These are phyloP conservation scores for Taiwanofungus camphoratus DNA, from an alignment of 1,284 basidiomycete genomes.

Conservation along the genomic window DNA sequence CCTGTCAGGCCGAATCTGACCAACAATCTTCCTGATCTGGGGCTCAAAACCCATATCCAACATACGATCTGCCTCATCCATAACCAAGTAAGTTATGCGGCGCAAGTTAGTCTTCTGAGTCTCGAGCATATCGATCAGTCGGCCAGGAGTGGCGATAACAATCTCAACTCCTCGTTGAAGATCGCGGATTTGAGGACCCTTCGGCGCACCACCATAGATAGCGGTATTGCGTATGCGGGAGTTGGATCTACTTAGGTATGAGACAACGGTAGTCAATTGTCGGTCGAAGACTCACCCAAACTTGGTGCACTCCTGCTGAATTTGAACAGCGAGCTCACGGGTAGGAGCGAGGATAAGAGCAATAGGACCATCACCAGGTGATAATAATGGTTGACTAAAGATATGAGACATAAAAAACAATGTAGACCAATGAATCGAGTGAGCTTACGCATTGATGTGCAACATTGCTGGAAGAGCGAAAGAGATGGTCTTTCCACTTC, in stretches of 20 bases:
- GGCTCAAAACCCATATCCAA: slow-evolving; percentile 99
- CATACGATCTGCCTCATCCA: slow-evolving; percentile 99
- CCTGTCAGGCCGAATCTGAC: slow-evolving; percentile 94
- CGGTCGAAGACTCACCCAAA: slow-evolving; percentile 62
- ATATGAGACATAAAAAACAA: slow-evolving; percentile 4
- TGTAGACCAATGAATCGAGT: not conserved
- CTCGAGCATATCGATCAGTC: slow-evolving; percentile 94
- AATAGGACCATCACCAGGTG: slow-evolving; percentile 95
- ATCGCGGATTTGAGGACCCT: slow-evolving; percentile 97
- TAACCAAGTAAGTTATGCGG: slow-evolving; percentile 95
- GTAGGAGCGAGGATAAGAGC: slow-evolving; percentile 96
- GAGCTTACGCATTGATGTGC: slow-evolving; percentile 92
- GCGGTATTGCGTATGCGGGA: slow-evolving; percentile 97
- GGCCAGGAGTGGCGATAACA: slow-evolving; percentile 89
- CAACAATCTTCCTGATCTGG: slow-evolving; percentile 97
- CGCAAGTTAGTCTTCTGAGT: slow-evolving; percentile 93
- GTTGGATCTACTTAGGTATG: slow-evolving; percentile 48
- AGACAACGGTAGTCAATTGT: slow-evolving; percentile 6
- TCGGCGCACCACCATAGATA: slow-evolving; percentile 98
- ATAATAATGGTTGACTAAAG: slow-evolving; percentile 81
- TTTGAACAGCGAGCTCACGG: slow-evolving; percentile 97
- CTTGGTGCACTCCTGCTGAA: slow-evolving; percentile 97
- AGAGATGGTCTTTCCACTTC: slow-evolving; percentile 96
- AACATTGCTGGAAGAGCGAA: slow-evolving; percentile 99
- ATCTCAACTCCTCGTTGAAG: slow-evolving; percentile 96